phyloP scores from a whole-genome alignment of 495 filamentous ascomycete species.

The Aspergillus steynii region DNA sequence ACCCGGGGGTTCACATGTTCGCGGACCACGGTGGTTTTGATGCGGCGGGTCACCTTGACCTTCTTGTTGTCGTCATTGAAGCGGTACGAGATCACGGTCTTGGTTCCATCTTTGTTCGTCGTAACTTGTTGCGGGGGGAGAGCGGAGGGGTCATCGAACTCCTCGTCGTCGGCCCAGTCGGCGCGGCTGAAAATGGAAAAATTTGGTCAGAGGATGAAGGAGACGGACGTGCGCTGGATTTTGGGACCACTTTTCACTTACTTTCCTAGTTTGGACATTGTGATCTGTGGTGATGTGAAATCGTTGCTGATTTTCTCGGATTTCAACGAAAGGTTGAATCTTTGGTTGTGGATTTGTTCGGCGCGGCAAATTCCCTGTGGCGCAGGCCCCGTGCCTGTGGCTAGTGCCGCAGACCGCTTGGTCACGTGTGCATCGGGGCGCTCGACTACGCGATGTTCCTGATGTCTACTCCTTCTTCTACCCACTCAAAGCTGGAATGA shows the following conservation, averaged over 20 bases:
- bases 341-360: slow-evolving; percentile 53
- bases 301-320: slow-evolving; percentile 47
- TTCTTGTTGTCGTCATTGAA: slow-evolving; percentile 93
- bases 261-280: slow-evolving; percentile 52
- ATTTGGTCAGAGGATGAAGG: slow-evolving; percentile 20
- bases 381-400: slow-evolving; percentile 31
- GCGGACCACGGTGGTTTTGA: slow-evolving; percentile 83
- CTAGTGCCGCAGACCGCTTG: slow-evolving; percentile 17
- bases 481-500: too few relatives aligned
- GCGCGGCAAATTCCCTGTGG: slow-evolving; percentile 38
- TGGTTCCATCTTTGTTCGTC: slow-evolving; percentile 95
- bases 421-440: slow-evolving; percentile 27
- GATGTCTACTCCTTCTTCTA: too few relatives aligned
- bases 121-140: slow-evolving; percentile 85
- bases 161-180: slow-evolving; percentile 97
- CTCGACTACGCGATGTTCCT: too few relatives aligned
- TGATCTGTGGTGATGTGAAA: slow-evolving; percentile 33
- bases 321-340: slow-evolving; percentile 39
- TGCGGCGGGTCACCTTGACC: slow-evolving; percentile 92
- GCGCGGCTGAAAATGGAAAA: slow-evolving; percentile 50
- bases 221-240: neutral
- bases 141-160: slow-evolving; percentile 77
- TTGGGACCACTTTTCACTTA: slow-evolving; percentile 25
- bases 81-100: slow-evolving; percentile 87
- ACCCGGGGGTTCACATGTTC: slow-evolving; percentile 96